Conservation (phyloP, 1,284 basidiomycete species). For the Cutaneotrichosporon sp. region DNA sequence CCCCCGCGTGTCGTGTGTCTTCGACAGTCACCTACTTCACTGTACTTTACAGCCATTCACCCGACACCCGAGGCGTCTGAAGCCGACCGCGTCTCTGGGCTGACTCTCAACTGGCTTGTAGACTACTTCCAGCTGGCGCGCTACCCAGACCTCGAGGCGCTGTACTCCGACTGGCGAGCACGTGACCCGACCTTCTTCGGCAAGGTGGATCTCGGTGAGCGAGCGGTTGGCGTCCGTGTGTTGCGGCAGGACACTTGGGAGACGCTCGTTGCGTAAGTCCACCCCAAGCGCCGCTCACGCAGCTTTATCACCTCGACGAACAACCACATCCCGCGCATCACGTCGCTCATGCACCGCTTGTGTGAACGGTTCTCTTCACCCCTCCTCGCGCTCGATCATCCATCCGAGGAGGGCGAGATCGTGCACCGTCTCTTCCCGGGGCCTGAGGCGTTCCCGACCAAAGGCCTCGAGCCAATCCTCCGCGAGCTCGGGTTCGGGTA, state of each 20-base stretch:
- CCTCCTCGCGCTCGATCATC: slow-evolving; percentile 54
- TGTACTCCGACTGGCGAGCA: slow-evolving; percentile 74
- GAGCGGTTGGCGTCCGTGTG: slow-evolving; percentile 63
- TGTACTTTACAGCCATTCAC: slow-evolving; percentile 73
- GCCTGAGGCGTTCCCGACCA: slow-evolving; percentile 64
- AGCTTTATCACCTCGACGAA: slow-evolving; percentile 99
- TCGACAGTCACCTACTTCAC: slow-evolving; percentile 64
- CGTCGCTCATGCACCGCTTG: slow-evolving; percentile 75
- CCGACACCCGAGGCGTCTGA: slow-evolving; percentile 45
- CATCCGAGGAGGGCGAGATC: slow-evolving; percentile 26
- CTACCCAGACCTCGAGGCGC: slow-evolving; percentile 45
- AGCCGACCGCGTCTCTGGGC: slow-evolving; percentile 57
- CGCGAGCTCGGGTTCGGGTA: slow-evolving; percentile 92
- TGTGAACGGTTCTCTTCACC: slow-evolving; percentile 67
- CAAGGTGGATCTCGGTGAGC: slow-evolving; percentile 58
- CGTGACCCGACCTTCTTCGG: slow-evolving; percentile 72
- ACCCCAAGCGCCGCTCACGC: not conserved
- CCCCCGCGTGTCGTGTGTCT: slow-evolving; percentile 71
- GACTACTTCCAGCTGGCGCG: slow-evolving; percentile 80
- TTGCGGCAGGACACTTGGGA: slow-evolving; percentile 95
- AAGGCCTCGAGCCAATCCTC: slow-evolving; percentile 64
- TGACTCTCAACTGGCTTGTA: slow-evolving; percentile 71
- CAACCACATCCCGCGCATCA: slow-evolving; percentile 91
- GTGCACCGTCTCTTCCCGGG: slow-evolving; percentile 82
- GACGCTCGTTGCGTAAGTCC: slow-evolving; percentile 78